Percentiles rank a stretch among this genome's conserved stretches.
Evolutionary conservation across 2,329 filamentous ascomycete genomes (phyloP).

Genomic region (Fusarium dimerum): DNA sequence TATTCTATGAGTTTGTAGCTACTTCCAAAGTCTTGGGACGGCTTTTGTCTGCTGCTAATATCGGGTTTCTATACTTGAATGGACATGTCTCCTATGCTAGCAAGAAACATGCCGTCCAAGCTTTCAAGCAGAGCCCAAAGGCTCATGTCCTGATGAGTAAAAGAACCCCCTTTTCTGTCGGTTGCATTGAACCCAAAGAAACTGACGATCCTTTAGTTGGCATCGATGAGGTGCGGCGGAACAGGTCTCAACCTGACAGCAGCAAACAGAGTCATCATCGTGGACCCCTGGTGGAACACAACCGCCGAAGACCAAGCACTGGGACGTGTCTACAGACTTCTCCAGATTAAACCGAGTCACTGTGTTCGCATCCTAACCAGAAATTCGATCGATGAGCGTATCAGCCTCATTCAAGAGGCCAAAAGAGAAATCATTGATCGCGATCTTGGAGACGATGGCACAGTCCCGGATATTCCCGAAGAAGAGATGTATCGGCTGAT

Average conservation of each 20-base stretch:
- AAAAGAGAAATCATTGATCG: constrained; percentile 52
- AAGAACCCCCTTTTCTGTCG: no score
- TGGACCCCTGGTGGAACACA: constrained; percentile 64
- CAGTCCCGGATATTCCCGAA: no score
- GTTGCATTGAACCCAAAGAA: no score
- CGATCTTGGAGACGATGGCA: constrained; percentile 33
- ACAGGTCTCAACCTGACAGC: constrained; percentile 42
- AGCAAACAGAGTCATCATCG: constrained; percentile 54
- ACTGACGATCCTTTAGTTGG: constrained; percentile 30
- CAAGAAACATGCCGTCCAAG: constrained; percentile 18
- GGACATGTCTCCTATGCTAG: constrained; percentile 20
- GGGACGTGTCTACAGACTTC: constrained; percentile 62
- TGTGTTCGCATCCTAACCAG: constrained; percentile 59
- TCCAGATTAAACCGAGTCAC: constrained; percentile 61
- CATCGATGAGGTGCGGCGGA: constrained; percentile 36
- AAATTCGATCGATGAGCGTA: constrained; percentile 58
- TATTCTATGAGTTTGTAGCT: constrained; percentile 38
- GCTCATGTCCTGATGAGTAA: constrained; percentile 39
- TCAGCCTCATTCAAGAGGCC: constrained; percentile 54
- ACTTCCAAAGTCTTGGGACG: constrained; percentile 37
- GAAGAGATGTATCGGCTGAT: no score
- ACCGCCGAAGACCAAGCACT: constrained; percentile 63
- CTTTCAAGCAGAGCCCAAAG: constrained; percentile 16
- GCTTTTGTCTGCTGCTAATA: constrained; percentile 31
- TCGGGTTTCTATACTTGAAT: constrained; percentile 41